Base-by-base conservation (phyloP, 345 rosid genomes). In the Carallia brachiata region DNA sequence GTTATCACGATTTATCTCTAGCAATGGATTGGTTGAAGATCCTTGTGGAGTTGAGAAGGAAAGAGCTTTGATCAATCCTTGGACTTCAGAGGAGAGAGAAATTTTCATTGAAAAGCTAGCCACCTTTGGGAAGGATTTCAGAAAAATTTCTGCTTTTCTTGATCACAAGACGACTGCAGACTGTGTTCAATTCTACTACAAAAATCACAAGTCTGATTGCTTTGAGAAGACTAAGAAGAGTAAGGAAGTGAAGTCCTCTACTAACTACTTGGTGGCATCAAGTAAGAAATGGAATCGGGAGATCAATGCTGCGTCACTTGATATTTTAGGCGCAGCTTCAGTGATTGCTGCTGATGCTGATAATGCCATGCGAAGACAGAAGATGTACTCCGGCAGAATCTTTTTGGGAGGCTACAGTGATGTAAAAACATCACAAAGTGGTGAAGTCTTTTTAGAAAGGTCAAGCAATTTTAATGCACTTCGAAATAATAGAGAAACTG, bases 161-260 rank as follows among this genome's bases (percentile, higher is more conserved):
- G 87, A 88, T 63, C 89, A 90, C 73, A 96, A 92, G 84, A 90
- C 90, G 56, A 92, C 93, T 77, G 98, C 99, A 23, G 98, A 90
- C 77, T 96, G 99, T 75, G 88, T 96, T 44, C 90, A 92, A 74
- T 96, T 92, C 78, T 96, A 96, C 81, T 96, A 92, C 85, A 96
- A 92, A 75, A 96, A 96, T 74, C 99, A 90, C 84, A 96, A 96
- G 73, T 89, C 98, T 70, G 99, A 89, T 79, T 75, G 81, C 79
- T 92, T 96, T 81, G 85, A 85, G 86, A 91, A 83, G 76, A 85
- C 86, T 48, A 91, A 88, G 89, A 94, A 87, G 87, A 85, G 82
- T 61, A 86, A 89, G 84, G 84, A 76, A 66, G 81, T 75, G 68
- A 92, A 87, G 81, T 63, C 90, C 23, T 78, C 88, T 56, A 75